Evolutionary conservation across 192 early-diverging fungal genomes (phyloP), one percentile per base, ranked within the genome.

Genomic region (Podila clonocystis): DNA sequence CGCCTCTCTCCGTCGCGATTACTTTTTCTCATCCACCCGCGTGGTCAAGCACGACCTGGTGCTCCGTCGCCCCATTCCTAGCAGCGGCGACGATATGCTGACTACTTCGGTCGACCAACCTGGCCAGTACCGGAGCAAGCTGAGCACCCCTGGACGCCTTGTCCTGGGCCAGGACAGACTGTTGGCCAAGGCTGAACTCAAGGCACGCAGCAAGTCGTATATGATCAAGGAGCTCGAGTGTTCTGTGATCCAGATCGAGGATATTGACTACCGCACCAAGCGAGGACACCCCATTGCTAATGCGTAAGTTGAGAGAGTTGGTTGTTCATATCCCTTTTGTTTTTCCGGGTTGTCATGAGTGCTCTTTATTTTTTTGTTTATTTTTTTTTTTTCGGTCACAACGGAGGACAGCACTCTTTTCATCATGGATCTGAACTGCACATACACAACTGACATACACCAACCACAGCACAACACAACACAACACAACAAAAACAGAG

Each of bases 211-310:
- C 67, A 80, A 73, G 67, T 69, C 72, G 33, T 80, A 63, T 28
- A 65, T 73, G 77, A 80, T 80, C 70, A 80, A 65, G 67, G 77
- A 80, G 57, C 66, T 73, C 13, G 77, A 80, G 1, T 80, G 77
- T 55, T 50, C 70, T 4, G 58, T 80, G 29, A 45, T 80, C 8
- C 76, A 80, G 70, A 63, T 52, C 4, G 76, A 80, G 49, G 70
- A 80, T 5, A 65, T 80, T 17, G 65, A 80, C 29, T 80, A 69
- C 68, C 33, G 33, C 13, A 73, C 77, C 52, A 68, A 28, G 62
- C 13, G 34, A 3, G 62, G 62, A 6, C 61, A 67, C 19, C 63
- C 62, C 11, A 20, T 26, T 28, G 62, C 60, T 5, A 60, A 76
- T 65, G 67, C 62, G 74, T 76, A 70, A 76, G 74, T 76, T 49